These are phyloP conservation scores for Irpex lacteus DNA, from an alignment of 1,284 basidiomycete genomes.

Conservation along the genomic window DNA sequence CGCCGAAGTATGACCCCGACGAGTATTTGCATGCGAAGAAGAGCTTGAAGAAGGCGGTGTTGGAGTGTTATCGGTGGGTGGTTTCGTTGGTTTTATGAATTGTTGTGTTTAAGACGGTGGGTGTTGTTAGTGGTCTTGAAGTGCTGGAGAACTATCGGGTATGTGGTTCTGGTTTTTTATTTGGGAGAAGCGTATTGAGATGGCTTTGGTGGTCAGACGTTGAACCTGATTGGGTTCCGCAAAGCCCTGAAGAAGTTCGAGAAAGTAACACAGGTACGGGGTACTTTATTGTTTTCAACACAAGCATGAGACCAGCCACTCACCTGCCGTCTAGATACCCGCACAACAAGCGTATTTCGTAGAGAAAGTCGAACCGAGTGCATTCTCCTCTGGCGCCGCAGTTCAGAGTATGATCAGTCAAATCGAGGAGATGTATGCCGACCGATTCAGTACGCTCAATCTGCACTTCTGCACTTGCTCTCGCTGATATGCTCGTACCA, in stretches of 20 bases:
- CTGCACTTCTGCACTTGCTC: no score
- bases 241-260: constrained; percentile 95
- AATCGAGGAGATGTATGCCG: constrained; percentile 72
- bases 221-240: constrained; percentile 89
- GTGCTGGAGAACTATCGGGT: constrained; percentile 86
- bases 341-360: constrained; percentile 55
- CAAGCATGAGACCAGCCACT: not conserved
- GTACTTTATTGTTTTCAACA: not conserved
- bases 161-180: no score
- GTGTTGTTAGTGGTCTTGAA: constrained; percentile 57
- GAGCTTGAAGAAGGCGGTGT: constrained; percentile 76
- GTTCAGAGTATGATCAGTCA: constrained; percentile 71
- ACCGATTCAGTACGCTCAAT: constrained; percentile 62
- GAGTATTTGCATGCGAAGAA: constrained; percentile 83
- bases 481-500: constrained; percentile 32
- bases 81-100: not conserved
- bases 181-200: no score
- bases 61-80: constrained; percentile 81
- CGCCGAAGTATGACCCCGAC: constrained; percentile 54
- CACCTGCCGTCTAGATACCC: constrained; percentile 39
- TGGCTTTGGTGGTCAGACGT: no score
- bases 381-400: constrained; percentile 59
- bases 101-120: not conserved
- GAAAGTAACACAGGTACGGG: constrained; percentile 69
- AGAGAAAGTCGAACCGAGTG: constrained; percentile 57